Evolutionary conservation across 2,329 filamentous ascomycete species (phyloP).

Genomic region (Alternaria angustiovoidea): DNA sequence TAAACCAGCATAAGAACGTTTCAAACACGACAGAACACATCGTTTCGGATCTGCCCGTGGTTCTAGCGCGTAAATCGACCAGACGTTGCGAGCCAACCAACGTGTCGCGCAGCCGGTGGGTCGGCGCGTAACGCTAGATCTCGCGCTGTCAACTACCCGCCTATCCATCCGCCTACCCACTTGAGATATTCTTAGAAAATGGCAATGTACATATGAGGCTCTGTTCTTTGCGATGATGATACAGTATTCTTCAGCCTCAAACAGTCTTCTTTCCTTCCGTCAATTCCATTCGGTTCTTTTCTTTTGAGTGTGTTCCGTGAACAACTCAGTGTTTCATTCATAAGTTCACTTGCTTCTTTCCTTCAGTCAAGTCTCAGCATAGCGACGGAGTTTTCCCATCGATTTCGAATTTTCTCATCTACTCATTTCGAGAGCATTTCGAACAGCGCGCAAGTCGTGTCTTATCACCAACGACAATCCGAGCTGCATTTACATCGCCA

Average conservation of each 20-base stretch:
- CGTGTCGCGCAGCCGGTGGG: slow-evolving; percentile 25
- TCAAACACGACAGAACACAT: slow-evolving; percentile 20
- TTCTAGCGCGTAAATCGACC: slow-evolving; percentile 19
- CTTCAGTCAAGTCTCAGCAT: slow-evolving; percentile 13
- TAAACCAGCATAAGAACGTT: slow-evolving; percentile 18
- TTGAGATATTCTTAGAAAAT: slow-evolving; percentile 24
- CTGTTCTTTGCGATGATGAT: slow-evolving; percentile 1
- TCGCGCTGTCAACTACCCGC: slow-evolving; percentile 18
- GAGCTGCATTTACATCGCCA: background rate
- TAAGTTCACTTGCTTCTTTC: slow-evolving; percentile 4
- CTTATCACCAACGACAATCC: background rate
- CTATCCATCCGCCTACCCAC: slow-evolving; percentile 15
- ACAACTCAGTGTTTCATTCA: slow-evolving; percentile 11
- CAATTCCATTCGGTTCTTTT: slow-evolving; percentile 14
- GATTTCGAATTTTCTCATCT: background rate
- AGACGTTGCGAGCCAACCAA: slow-evolving; percentile 25
- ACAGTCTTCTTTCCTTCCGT: slow-evolving; percentile 14
- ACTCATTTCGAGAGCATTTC: background rate
- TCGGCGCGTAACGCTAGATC: slow-evolving; percentile 31
- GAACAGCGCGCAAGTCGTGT: slow-evolving; percentile 10
- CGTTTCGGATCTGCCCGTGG: slow-evolving; percentile 20
- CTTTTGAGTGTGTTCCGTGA: slow-evolving; percentile 28
- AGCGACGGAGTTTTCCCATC: slow-evolving; percentile 5
- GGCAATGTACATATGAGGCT: slow-evolving; percentile 17
- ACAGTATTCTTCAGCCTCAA: slow-evolving; percentile 11